phyloP scores from a whole-genome alignment of 1,284 basidiomycete genomes.

The Cutaneotrichosporon sp. region DNA sequence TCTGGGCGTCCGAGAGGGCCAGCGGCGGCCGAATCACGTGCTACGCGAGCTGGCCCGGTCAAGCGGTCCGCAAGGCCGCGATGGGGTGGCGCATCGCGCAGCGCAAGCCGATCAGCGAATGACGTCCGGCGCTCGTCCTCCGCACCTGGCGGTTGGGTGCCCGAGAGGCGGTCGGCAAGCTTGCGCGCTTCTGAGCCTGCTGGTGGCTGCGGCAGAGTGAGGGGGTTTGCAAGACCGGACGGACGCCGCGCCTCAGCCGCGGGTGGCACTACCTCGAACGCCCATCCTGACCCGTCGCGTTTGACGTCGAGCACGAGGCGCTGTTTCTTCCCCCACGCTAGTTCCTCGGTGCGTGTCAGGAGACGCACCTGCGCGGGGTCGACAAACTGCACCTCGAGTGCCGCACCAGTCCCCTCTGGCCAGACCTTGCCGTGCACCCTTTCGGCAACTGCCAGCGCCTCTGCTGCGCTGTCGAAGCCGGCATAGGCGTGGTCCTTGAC shows the following conservation, averaged over 20 bases:
- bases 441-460: slow-evolving; percentile 27
- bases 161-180: neutral
- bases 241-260: neutral
- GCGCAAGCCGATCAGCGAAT: no score
- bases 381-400: slow-evolving; percentile 43
- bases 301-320: slow-evolving; percentile 32
- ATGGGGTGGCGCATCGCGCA: no score
- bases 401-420: slow-evolving; percentile 33
- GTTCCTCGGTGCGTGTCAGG: slow-evolving; percentile 39
- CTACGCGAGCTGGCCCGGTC: neutral
- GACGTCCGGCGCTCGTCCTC: no score
- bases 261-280: slow-evolving; percentile 2
- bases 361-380: slow-evolving; percentile 26
- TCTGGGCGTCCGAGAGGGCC: neutral
- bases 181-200: neutral
- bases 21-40: neutral
- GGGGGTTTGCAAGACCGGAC: neutral
- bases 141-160: no score
- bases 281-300: slow-evolving; percentile 1
- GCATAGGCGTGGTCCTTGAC: slow-evolving; percentile 46
- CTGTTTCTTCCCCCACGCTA: slow-evolving; percentile 42
- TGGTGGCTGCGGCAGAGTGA: neutral
- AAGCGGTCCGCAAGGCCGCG: neutral
- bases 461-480: slow-evolving; percentile 21
- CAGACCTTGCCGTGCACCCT: slow-evolving; percentile 24